Evolutionary conservation across 1,284 basidiomycete genomes (phyloP).

Genomic region (Ganoderma meredithae): DNA sequence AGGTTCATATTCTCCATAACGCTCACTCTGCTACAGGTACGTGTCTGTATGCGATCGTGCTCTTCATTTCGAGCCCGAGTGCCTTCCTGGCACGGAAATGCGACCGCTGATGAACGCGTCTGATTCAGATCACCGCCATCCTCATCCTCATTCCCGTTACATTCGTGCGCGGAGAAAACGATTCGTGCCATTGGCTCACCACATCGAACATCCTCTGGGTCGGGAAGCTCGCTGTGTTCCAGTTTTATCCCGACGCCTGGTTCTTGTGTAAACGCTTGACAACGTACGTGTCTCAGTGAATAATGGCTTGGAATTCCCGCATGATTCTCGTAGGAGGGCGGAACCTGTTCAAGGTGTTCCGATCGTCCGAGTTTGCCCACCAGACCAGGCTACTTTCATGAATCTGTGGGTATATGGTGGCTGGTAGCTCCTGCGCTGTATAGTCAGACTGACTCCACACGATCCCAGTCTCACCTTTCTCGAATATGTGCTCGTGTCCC

Average conservation of each 20-base stretch:
- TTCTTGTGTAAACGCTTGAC: slow-evolving; percentile 13
- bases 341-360: background rate
- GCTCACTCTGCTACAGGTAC: slow-evolving; percentile 10
- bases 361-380: background rate
- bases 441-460: background rate
- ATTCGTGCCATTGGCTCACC: slow-evolving; percentile 22
- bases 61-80: background rate
- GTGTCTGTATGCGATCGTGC: background rate
- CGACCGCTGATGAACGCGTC: background rate
- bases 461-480: background rate
- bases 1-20: slow-evolving; percentile 2
- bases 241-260: slow-evolving; percentile 11
- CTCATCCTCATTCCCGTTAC: slow-evolving; percentile 6
- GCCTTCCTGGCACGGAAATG: background rate
- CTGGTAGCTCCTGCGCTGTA: no score
- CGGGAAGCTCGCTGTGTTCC: slow-evolving; percentile 19
- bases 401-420: background rate
- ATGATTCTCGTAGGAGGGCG: background rate
- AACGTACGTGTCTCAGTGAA: slow-evolving; percentile 10
- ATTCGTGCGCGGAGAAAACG: slow-evolving; percentile 12
- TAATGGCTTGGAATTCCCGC: background rate
- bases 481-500: slow-evolving; percentile 9
- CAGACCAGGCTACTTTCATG: background rate
- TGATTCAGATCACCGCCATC: slow-evolving; percentile 13
- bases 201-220: slow-evolving; percentile 26